Base-by-base conservation (phyloP, 1,139 yeast species). In the Saccharomyces hybrid region DNA sequence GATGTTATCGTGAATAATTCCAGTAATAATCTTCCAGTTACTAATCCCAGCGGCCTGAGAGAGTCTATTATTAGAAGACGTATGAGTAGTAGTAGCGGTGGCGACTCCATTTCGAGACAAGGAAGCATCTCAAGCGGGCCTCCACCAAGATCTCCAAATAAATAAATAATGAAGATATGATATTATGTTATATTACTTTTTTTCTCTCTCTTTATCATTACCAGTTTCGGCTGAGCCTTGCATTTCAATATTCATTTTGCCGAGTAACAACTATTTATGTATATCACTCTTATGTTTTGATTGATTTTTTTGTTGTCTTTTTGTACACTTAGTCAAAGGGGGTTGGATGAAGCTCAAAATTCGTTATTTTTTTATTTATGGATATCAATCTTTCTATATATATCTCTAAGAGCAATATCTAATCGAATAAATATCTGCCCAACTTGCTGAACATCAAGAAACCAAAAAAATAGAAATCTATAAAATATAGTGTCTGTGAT, bases 401-500 rank as follows among this genome's bases (percentile, higher is more conserved):
- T 12, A 11, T 11, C 12, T 14, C n/a, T 16, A 11, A 4, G 32
- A 24, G 19, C 14, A n/a, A 16, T 12, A 21, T 11, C 2, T n/a
- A 48, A 38, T 48, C 34, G 53, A 63, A 59, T 26, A 67, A 51
- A 51, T 66, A 80, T 59, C 93, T 78, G 28, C 93, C 91, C 48
- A 86, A 69, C 67, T 84, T 84, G 19, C 93, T 91, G 67, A 85
- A 84, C 51, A 86, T 78, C 53, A 85, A 76, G 57, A 82, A 73
- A 19, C 89, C 86, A 66, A 88, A 78, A 69, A 85, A 86, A 68
- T 82, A 81, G 64, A 84, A 84, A 61, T 70, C 72, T 56, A 67
- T 62, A 46, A 68, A 61, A 51, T 69, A 67, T 29, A 67, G 51
- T 49, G 63, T 59, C 49, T 66, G 66, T 14, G 68, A 63, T 31